phyloP scores from a whole-genome alignment of 441 rosid species.

The Cnidoscolus chayamansa region DNA sequence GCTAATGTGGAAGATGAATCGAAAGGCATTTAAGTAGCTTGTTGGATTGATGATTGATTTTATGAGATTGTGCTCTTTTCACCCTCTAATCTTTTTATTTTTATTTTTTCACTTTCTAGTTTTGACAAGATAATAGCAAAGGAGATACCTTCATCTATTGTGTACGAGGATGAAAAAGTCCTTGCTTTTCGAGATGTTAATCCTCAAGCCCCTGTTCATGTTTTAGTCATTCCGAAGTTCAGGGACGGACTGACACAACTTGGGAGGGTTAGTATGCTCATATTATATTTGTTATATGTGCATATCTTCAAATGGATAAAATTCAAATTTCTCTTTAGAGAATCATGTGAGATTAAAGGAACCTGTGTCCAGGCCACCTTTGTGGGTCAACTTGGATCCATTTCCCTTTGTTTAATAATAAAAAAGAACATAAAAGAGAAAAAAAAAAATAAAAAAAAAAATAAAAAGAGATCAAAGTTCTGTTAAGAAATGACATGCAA shows the following conservation, averaged over 20 bases:
- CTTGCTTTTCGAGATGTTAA: conserved; percentile 74
- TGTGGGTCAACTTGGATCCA: no score
- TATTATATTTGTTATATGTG: not conserved
- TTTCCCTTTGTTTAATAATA: no score
- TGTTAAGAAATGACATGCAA: no score
- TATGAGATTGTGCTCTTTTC: conserved; percentile 10
- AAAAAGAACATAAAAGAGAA: no score
- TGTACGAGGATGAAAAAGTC: conserved; percentile 87
- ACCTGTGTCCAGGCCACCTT: no score
- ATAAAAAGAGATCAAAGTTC: no score
- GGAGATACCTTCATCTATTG: conserved; percentile 75
- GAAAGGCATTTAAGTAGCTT: not conserved
- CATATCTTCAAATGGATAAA: not conserved
- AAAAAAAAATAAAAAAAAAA: no score
- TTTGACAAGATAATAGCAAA: conserved; percentile 88
- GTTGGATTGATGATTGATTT: not conserved
- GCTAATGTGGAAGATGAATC: not conserved
- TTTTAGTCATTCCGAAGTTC: conserved; percentile 75
- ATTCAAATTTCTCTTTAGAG: not conserved
- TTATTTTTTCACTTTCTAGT: conserved; percentile 29
- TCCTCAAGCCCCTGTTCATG: conserved; percentile 92
- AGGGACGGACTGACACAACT: conserved; percentile 80
- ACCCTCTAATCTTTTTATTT: not conserved
- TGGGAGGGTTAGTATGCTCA: conserved; percentile 46
- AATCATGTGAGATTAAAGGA: not conserved